phyloP scores from a whole-genome alignment of 306 rosid species.

The Carpinus fangiana region DNA sequence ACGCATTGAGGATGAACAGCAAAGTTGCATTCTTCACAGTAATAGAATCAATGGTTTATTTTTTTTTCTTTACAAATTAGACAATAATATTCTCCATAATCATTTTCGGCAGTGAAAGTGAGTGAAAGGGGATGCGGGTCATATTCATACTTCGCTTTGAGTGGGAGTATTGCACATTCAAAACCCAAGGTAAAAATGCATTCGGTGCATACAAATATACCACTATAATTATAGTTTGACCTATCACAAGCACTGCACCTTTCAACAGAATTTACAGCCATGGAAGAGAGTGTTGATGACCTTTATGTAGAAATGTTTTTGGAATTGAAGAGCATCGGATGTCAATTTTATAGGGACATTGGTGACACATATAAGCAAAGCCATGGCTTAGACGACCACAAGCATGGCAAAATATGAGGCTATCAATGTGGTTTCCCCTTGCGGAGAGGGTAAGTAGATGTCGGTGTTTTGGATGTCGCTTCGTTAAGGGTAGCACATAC shows the following conservation, averaged over 20 bases:
- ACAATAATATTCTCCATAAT: neutral
- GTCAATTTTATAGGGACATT: neutral
- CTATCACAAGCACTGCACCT: neutral
- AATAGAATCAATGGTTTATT: neutral
- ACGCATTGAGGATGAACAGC: neutral
- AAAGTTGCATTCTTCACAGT: neutral
- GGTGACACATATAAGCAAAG: neutral
- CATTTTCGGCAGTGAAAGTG: neutral
- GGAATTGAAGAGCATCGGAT: neutral
- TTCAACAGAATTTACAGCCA: neutral
- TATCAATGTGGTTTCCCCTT: neutral
- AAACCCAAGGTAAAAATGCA: no score
- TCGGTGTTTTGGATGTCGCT: neutral
- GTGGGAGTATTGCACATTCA: no score
- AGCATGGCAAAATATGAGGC: neutral
- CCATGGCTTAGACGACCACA: neutral
- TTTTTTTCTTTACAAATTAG: neutral
- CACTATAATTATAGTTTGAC: fast-evolving
- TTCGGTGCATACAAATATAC: neutral
- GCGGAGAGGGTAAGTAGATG: neutral
- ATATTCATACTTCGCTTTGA: no score
- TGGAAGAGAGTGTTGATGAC: neutral
- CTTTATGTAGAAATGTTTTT: neutral
- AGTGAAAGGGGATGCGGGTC: neutral
- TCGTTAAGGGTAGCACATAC: neutral